phyloP scores from a whole-genome alignment of 495 filamentous ascomycete genomes.

The Penicilliopsis zonata region DNA sequence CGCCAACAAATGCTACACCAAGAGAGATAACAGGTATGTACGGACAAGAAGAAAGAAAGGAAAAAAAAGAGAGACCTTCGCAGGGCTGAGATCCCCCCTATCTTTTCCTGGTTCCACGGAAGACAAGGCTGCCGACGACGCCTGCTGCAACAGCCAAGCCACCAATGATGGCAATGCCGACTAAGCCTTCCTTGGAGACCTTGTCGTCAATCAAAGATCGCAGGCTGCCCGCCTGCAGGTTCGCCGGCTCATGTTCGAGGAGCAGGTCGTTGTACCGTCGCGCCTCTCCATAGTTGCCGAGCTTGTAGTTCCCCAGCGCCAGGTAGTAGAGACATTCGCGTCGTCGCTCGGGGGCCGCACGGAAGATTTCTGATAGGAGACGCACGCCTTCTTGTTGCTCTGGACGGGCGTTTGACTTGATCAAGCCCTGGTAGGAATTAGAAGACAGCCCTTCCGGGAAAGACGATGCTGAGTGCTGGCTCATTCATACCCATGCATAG shows the following conservation, averaged over 20 bases:
- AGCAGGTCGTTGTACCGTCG: constrained; percentile 87
- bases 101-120: constrained; percentile 55
- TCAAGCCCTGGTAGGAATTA: constrained; percentile 85
- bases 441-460: too few relatives aligned
- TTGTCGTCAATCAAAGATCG: constrained; percentile 85
- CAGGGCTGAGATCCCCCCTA: constrained; percentile 9
- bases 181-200: constrained; percentile 82
- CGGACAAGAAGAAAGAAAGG: constrained; percentile 9
- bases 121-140: constrained; percentile 76
- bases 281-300: constrained; percentile 93
- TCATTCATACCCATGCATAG: constrained; percentile 75
- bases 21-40: constrained; percentile 9
- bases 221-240: constrained; percentile 79
- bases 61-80: constrained; percentile 1
- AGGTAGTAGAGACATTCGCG: constrained; percentile 98
- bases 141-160: constrained; percentile 87
- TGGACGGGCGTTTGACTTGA: constrained; percentile 70
- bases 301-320: constrained; percentile 91
- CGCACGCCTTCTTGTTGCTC: constrained; percentile 95
- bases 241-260: constrained; percentile 76
- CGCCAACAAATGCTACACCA: constrained; percentile 2
- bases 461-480: too few relatives aligned
- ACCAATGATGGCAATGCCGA: constrained; percentile 95
- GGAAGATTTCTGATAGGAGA: constrained; percentile 93
- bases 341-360: constrained; percentile 76